These are phyloP conservation scores for Xylariaceae sp. DNA, from an alignment of 2,329 filamentous ascomycete species.

Conservation along the genomic window DNA sequence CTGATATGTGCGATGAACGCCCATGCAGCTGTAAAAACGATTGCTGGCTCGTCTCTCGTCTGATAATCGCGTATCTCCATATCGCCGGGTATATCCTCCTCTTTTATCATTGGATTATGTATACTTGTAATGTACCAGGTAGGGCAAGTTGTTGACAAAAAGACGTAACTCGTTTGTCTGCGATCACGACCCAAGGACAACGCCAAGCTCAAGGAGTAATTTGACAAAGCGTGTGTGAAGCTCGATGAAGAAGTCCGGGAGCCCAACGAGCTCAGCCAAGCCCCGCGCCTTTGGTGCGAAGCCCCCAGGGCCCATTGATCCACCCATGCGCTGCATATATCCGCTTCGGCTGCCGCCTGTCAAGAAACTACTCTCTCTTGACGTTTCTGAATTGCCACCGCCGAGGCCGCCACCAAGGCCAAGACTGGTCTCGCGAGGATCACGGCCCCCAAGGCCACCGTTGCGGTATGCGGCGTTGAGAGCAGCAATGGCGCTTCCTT, in stretches of 20 bases:
- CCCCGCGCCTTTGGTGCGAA: slow-evolving; percentile 58
- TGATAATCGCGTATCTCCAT: slow-evolving; percentile 1
- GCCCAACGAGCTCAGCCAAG: slow-evolving; percentile 62
- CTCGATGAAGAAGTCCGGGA: slow-evolving; percentile 67
- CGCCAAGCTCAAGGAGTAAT: slow-evolving; percentile 58
- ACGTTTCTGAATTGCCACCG: slow-evolving; percentile 25
- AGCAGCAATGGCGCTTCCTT: slow-evolving; percentile 37
- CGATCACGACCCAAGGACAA: slow-evolving; percentile 48
- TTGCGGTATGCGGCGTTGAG: slow-evolving; percentile 43
- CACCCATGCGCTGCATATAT: slow-evolving; percentile 57
- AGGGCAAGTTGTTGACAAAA: neutral
- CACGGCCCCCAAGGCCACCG: slow-evolving; percentile 37
- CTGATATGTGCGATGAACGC: no score
- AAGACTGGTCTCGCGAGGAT: slow-evolving; percentile 29
- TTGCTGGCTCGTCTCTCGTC: neutral
- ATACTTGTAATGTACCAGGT: neutral
- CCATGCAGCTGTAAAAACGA: neutral
- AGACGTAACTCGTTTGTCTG: neutral
- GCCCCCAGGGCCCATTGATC: slow-evolving; percentile 51
- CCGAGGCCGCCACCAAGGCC: slow-evolving; percentile 29
- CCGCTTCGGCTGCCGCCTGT: slow-evolving; percentile 51
- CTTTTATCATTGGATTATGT: neutral
- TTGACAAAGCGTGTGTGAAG: slow-evolving; percentile 63
- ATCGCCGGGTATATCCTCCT: slow-evolving; percentile 12
- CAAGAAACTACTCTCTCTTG: slow-evolving; percentile 51